Base-by-base conservation (phyloP, 2,329 filamentous ascomycete genomes). In the Diaporthe destruens region DNA sequence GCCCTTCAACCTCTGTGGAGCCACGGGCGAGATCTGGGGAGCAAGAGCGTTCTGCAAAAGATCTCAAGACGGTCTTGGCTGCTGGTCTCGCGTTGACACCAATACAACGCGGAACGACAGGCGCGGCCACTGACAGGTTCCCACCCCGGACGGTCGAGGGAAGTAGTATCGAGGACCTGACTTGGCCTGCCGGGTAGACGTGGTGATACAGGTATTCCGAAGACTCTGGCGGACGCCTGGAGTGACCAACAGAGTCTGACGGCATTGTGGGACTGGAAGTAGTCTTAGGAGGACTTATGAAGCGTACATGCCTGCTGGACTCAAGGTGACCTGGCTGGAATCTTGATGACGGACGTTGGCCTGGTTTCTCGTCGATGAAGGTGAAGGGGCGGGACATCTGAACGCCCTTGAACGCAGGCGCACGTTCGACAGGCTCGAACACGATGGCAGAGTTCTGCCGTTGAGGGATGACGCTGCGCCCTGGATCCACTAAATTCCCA, bases 181-280 rank as follows among this genome's bases (percentile, higher is more conserved):
- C 51, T 34, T 49, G 44, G 4, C 8, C 42, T 6, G 54, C 25
- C 29, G 14, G n/a, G 7, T n/a, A 25, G 0, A 71, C 55, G 11
- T 44, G 55, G 32, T 77, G 76, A 3, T 83, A 81, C 25, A 82
- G 71, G 57, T 80, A 82, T 72, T 82, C 82, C 7, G 80, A 81
- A 11, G 80, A 80, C 23, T 77, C 77, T 6, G 75, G 75, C 9
- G 75, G 73, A 0, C 74, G 23, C 59, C 53, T 56, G 23, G 36
- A 7, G 14, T 20, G 66, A 18, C 39, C 54, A 8, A 39, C 23
- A 18, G 49, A 47, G 25, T 12, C 25, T 9, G 59, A 34, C 0
- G 42, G 3, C 6, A 39, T 16, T 3, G 69, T 6, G 23, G 65
- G n/a, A 2, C 44, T 36, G 12, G 25, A 56, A 36, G 59, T 56